Conservation (phyloP, 345 rosid species). For the Lepidium didymum region DNA sequence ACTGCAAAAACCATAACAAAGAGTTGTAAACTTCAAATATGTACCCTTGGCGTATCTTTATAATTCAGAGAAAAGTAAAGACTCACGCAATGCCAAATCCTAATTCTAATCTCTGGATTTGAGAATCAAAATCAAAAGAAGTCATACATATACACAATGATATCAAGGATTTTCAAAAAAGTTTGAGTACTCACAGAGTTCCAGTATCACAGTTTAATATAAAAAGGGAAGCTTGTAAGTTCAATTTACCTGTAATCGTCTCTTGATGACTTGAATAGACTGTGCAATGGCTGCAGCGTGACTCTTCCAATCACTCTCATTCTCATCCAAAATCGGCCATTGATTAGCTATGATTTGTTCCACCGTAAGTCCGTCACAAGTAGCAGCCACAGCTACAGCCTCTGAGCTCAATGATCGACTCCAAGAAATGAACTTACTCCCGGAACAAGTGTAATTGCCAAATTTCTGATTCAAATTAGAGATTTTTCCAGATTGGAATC, state of each 20-base stretch:
- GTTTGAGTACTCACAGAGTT: not conserved
- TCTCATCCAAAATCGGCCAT: conserved; percentile 76
- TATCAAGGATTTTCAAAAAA: not conserved
- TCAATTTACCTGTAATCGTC: conserved; percentile 65
- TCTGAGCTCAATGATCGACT: conserved; percentile 37
- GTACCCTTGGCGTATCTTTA: too few species aligned
- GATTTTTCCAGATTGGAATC: conserved; percentile 4
- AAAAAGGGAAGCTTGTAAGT: not conserved
- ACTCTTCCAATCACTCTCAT: conserved; percentile 84
- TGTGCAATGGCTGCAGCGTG: conserved; percentile 91
- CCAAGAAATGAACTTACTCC: conserved; percentile 20
- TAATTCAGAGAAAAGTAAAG: too few species aligned
- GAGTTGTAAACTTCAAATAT: not conserved
- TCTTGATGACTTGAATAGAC: conserved; percentile 84
- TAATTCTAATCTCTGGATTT: not conserved
- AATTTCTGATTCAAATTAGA: conserved; percentile 7
- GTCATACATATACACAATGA: not conserved
- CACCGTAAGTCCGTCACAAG: conserved; percentile 78
- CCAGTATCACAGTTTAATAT: not conserved
- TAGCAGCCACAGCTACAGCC: conserved; percentile 39
- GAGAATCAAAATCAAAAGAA: not conserved
- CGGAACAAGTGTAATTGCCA: conserved; percentile 8
- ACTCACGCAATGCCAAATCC: not conserved
- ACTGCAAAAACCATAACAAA: conserved; percentile 36
- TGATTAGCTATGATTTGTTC: conserved; percentile 61